Conservation (phyloP, 306 rosid species). For the Sechiopsis laciniata region DNA sequence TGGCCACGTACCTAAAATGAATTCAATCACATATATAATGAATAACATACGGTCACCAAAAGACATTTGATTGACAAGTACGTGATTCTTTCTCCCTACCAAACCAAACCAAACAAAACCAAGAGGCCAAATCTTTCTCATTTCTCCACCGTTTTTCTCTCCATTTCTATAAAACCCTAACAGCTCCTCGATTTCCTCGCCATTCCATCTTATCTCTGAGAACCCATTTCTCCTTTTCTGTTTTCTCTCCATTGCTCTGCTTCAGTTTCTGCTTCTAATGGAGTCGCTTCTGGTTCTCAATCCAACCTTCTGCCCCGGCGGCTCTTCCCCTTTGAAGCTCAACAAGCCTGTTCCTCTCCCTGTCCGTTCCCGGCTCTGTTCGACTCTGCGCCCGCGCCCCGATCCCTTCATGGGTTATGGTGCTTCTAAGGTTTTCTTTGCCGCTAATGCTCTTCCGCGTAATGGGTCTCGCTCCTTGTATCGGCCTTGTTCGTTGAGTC, state of each 20-base stretch:
- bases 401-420: constrained; percentile 38
- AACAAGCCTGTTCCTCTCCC: constrained; percentile 24
- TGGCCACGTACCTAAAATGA: too few species aligned
- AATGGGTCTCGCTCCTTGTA: constrained; percentile 26
- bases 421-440: constrained; percentile 26
- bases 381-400: constrained; percentile 40
- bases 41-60: background rate
- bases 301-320: constrained; percentile 39
- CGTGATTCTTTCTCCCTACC: background rate
- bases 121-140: background rate
- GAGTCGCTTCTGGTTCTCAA: constrained; percentile 54
- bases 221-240: background rate
- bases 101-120: too few species aligned
- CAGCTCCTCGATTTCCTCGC: constrained; percentile 8
- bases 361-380: constrained; percentile 11
- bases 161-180: constrained; percentile 11
- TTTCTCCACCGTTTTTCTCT: background rate
- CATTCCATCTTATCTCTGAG: background rate
- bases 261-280: constrained; percentile 36
- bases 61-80: background rate
- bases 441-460: constrained; percentile 20
- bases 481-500: constrained; percentile 32
- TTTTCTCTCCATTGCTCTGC: background rate
- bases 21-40: too few species aligned
- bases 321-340: constrained; percentile 22